A percentile compares a stretch with the other conserved stretches of the same genome.
Conservation (phyloP, 208 protist genomes). For the Leishmania guyanensis region DNA sequence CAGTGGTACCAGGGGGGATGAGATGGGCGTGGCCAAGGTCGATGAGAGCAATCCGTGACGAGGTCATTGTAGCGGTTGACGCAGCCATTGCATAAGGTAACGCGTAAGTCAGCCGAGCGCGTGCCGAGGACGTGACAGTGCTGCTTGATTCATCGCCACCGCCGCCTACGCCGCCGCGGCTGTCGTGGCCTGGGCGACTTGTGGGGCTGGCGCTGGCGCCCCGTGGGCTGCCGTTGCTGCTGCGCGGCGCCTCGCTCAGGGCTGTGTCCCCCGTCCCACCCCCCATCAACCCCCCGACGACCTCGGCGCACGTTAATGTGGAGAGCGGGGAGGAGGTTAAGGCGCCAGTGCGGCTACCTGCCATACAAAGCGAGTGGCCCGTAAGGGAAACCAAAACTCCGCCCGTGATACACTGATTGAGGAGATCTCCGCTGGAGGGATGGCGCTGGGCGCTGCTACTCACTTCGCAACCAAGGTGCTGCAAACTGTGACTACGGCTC, state of each 20-base stretch:
- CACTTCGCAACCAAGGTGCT: background rate
- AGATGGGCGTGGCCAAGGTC: slow-evolving; percentile 95
- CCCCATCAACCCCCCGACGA: background rate
- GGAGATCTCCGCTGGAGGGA: background rate
- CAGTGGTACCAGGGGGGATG: slow-evolving; percentile 56
- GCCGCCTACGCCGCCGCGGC: background rate
- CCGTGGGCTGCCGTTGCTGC: background rate
- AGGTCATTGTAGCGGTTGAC: background rate
- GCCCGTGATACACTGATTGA: background rate
- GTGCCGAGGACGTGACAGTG: background rate
- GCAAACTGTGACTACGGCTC: background rate
- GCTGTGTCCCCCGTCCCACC: background rate
- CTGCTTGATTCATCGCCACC: slow-evolving; percentile 7
- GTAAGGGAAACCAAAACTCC: background rate
- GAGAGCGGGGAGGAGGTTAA: slow-evolving; percentile 1
- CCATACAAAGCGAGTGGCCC: background rate
- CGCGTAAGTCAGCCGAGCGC: slow-evolving; percentile 3
- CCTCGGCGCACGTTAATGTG: background rate
- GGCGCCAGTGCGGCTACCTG: slow-evolving; percentile 3
- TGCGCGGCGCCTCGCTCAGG: background rate
- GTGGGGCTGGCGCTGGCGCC: background rate
- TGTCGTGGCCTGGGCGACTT: background rate
- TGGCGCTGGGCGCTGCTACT: background rate
- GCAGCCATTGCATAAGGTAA: slow-evolving; percentile 3
- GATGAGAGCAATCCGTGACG: slow-evolving; percentile 91